A percentile compares a stretch with the other conserved stretches of the same genome.
Evolutionary conservation across 129 eudicot species (phyloP).

Genomic region (Saposhnikovia divaricata): DNA sequence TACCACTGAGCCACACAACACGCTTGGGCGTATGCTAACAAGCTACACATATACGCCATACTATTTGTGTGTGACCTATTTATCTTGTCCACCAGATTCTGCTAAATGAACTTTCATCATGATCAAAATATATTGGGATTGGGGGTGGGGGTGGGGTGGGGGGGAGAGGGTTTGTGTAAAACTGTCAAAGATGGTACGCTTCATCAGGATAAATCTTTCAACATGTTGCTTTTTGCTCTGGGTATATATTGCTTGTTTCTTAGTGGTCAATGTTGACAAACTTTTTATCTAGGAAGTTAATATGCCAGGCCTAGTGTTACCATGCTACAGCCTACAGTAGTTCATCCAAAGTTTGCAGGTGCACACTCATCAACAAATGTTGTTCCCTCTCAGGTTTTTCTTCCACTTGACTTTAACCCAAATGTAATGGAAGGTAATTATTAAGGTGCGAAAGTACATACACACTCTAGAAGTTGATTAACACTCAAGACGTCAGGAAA

Average conservation of each 20-base stretch:
- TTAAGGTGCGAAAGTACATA: conserved; percentile 29
- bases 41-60: not conserved
- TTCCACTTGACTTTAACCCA: not conserved
- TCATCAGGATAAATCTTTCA: not conserved
- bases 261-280: not conserved
- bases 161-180: not conserved
- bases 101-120: not conserved
- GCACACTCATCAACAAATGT: not conserved
- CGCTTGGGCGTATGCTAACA: not conserved
- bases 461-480: conserved; percentile 83
- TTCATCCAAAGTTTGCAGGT: not conserved
- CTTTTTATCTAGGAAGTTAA: not conserved
- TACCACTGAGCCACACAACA: not conserved
- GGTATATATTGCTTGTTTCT: not conserved
- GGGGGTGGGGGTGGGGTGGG: not conserved
- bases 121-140: too few relatives aligned
- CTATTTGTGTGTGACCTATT: not conserved
- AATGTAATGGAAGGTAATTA: not conserved
- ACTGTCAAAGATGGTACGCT: not conserved
- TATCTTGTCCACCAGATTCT: not conserved
- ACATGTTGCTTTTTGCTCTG: not conserved
- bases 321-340: not conserved
- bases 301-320: not conserved
- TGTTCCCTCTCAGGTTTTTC: not conserved
- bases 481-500: conserved; percentile 52